Conservation (phyloP, 2,329 filamentous ascomycete species). For the Phaeosphaeria sp. region DNA sequence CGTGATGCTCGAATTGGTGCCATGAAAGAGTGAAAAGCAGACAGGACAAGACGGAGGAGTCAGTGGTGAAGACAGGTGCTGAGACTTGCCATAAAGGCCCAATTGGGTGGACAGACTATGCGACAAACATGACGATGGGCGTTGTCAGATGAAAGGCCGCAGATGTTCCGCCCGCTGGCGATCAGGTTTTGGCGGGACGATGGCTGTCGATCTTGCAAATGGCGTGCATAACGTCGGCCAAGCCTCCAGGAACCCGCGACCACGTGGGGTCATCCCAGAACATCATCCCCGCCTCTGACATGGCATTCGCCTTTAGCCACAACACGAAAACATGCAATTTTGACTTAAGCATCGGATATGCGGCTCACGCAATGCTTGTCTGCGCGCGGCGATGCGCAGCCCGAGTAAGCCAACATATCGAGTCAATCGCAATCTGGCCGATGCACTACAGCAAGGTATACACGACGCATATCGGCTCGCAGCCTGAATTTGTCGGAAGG, state of each 20-base stretch:
- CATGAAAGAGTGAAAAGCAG: conserved; percentile 20
- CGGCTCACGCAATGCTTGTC: conserved; percentile 4
- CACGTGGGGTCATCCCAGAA: not conserved
- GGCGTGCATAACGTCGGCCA: conserved; percentile 24
- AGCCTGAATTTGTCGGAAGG: too few species aligned
- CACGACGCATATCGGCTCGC: too few species aligned
- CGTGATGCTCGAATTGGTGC: conserved; percentile 30
- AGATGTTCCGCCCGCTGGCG: conserved; percentile 19
- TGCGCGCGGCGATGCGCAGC: too few species aligned
- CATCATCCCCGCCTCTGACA: conserved; percentile 1
- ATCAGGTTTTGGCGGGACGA: conserved; percentile 23
- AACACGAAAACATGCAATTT: not conserved
- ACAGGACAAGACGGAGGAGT: conserved; percentile 1
- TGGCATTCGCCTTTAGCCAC: not conserved
- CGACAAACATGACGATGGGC: conserved; percentile 36
- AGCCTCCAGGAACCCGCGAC: conserved; percentile 24
- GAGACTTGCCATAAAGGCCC: conserved; percentile 13
- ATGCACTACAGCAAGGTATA: too few species aligned
- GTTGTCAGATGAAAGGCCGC: conserved; percentile 15
- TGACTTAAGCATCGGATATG: not conserved
- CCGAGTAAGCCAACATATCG: too few species aligned
- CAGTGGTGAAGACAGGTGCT: conserved; percentile 5
- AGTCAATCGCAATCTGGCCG: too few species aligned
- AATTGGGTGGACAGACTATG: conserved; percentile 28
- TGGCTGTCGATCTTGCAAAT: conserved; percentile 11